Evolutionary conservation across 331 rosid genomes (phyloP), one percentile per base, ranked within the genome.

Genomic region (Cucumis variabilis): DNA sequence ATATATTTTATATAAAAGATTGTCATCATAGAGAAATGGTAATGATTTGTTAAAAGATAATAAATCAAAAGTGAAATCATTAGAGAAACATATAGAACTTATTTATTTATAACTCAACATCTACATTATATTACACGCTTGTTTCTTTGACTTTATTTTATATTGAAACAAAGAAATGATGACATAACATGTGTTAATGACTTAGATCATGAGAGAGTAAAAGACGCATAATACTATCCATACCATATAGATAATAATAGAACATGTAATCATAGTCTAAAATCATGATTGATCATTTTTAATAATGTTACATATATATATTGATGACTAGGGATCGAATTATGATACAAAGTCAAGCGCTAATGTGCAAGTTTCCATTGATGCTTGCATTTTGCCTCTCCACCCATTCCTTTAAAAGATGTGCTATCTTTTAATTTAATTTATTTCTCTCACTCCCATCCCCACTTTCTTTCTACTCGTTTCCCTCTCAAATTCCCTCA

Each of bases 381-480:
- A 44, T n/a, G 13, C 65, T 77, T n/a, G 65, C 83, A 77, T 58
- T 77, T 75, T 75, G 83, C 83, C 17, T 77, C 53, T 77, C 65
- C 83, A 50, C 44, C 7, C 41, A 50, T 77, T 46, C 19, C 65
- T 21, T 77, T 24, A 77, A 77, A 50, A 50, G 83, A 77, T 24
- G 65, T 50, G 63, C 83, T n/a, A 37, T 77, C 63, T 77, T 73
- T 73, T 30, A 6, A 28, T 58, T 27, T 37, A 16, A 5, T 73
- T 73, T 37, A 73, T 73, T 33, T 73, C 51, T 73, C 53, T 73
- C 48, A 6, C n/a, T 11, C 20, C 76, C 5, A 4, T 19, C 67
- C 67, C 20, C 77, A 28, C 25, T 73, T 15, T 25, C 84, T 53
- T 53, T 79, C 13, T 25, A 27, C 60, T n/a, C 50, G 51, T 53